Percentiles rank a stretch among this genome's conserved stretches.
Conservation (phyloP, 1,284 basidiomycete species). For the Inonotus obliquus region DNA sequence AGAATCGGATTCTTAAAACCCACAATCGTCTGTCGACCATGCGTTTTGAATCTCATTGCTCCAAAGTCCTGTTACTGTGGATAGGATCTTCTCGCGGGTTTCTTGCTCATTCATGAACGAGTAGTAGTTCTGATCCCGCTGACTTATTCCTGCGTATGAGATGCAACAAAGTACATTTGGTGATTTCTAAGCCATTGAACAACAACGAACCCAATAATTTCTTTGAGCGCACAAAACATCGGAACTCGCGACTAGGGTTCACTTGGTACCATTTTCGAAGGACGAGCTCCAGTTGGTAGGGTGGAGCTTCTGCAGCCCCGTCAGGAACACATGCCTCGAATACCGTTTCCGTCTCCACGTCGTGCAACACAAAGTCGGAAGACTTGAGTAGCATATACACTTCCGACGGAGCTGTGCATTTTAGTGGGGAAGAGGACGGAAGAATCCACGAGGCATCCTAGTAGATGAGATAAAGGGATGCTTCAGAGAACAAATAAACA, state of each 20-base stretch:
- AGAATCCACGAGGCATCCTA: slow-evolving; percentile 94
- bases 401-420: slow-evolving; percentile 84
- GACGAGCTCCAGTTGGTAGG: slow-evolving; percentile 79
- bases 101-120: slow-evolving; percentile 71
- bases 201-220: slow-evolving; percentile 56
- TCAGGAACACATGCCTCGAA: slow-evolving; percentile 51
- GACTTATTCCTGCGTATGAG: slow-evolving; percentile 80
- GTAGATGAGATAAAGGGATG: not conserved
- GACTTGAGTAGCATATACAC: slow-evolving; percentile 93
- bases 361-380: slow-evolving; percentile 86
- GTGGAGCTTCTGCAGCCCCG: not conserved
- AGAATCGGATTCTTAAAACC: slow-evolving; percentile 26
- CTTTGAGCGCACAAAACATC: slow-evolving; percentile 80
- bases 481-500: not conserved
- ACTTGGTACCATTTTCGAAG: slow-evolving; percentile 90
- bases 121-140: slow-evolving; percentile 90
- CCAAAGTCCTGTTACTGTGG: slow-evolving; percentile 63
- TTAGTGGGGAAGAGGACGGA: slow-evolving; percentile 79
- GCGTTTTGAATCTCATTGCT: slow-evolving; percentile 53
- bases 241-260: slow-evolving; percentile 77
- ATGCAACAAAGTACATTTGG: not conserved
- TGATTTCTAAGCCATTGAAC: not conserved
- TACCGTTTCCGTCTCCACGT: slow-evolving; percentile 56
- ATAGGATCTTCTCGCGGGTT: slow-evolving; percentile 51
- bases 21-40: slow-evolving; percentile 71